Evolutionary conservation across 2,329 filamentous ascomycete genomes (phyloP), one percentile per base, ranked within the genome.

Genomic region (Coniochaeta prunicola): DNA sequence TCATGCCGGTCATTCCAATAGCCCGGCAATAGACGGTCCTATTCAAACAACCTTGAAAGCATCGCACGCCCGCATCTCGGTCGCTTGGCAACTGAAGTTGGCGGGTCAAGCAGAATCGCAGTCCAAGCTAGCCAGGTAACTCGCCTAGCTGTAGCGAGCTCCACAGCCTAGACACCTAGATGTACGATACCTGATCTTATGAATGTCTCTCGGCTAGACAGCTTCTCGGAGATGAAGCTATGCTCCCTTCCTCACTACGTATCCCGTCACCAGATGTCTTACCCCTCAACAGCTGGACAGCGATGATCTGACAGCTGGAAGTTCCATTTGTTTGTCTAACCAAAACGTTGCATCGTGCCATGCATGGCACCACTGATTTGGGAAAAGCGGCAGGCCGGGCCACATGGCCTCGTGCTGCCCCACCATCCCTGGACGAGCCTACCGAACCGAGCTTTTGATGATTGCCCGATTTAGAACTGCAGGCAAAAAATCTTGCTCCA

Each of bases 381-480:
- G 9, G 13, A 50, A 34, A 50, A n/a, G 45, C 45, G 45, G 24
- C 42, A 26, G 19, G 42, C 21, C 42, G 45, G 24, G 45, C 45
- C 45, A 45, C 40, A 15, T 24, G 13, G 3, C 45, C 45, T 50
- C 21, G 45, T 50, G 45, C 9, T 28, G 24, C 24, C 42, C 45
- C 5, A 19, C 7, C 7, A 50, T 50, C 17, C 2, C 4, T 3
- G 36, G 36, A 9, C 45, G 36, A 50, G 24, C 24, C 24, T 4
- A 17, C 9, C 17, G 17, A 50, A 30, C 21, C 45, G 45, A 50
- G 26, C 45, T 45, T 38, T 24, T 50, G 45, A 50, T 26, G 45
- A 50, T 50, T 50, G n/a, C 45, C 45, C 45, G 45, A 50, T 50
- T 50, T 50, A 50, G 45, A 50, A 50, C 45, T n/a, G 45, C 24